Conservation (phyloP, 345 rosid genomes). For the Arabis alpina region DNA sequence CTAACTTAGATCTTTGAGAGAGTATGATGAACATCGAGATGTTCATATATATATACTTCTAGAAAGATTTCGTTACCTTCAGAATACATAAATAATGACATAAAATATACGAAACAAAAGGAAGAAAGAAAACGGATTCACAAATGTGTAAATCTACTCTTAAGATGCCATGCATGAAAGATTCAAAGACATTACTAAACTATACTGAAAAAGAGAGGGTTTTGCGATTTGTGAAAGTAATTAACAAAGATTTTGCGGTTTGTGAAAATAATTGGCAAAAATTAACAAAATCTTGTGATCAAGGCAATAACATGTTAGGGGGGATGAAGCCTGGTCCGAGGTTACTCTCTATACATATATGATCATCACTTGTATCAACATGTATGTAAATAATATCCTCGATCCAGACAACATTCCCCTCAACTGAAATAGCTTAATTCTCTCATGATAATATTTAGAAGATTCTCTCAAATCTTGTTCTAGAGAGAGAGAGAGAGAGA, state of each 20-base stretch:
- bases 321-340: constrained; percentile 99
- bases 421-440: constrained; percentile 51
- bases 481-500: constrained; percentile 37
- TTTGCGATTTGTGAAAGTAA: background rate
- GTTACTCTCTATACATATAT: constrained; percentile 29
- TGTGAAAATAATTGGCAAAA: background rate
- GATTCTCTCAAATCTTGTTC: constrained; percentile 35
- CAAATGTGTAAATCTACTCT: constrained; percentile 8
- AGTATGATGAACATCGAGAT: background rate
- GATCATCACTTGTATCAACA: constrained; percentile 1
- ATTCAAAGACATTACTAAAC: background rate
- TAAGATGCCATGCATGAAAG: constrained; percentile 30
- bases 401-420: constrained; percentile 72
- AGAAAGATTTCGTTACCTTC: background rate
- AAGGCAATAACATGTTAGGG: constrained; percentile 50
- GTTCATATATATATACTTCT: background rate
- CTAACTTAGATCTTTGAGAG: constrained; percentile 16
- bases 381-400: constrained; percentile 41
- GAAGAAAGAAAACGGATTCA: background rate
- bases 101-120: background rate
- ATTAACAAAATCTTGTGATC: constrained; percentile 2
- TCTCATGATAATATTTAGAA: constrained; percentile 24
- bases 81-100: background rate
- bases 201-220: background rate
- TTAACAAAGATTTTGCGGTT: background rate